These are phyloP conservation scores for Fusarium sp. DNA, from an alignment of 2,329 filamentous ascomycete species.

Conservation along the genomic window DNA sequence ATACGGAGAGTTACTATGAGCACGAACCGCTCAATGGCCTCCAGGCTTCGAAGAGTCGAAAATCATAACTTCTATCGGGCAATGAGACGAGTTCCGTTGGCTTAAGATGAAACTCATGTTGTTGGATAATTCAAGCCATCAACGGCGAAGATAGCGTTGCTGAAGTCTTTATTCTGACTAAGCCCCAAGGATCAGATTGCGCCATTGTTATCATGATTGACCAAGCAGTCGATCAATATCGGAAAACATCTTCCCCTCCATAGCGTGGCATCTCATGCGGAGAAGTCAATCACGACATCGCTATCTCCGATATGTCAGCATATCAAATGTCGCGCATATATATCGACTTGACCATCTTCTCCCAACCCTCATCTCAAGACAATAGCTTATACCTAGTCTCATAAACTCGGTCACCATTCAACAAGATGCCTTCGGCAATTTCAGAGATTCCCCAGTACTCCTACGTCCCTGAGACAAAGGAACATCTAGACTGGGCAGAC, in stretches of 20 bases:
- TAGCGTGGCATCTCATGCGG: not conserved
- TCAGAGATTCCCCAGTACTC: slow-evolving; percentile 38
- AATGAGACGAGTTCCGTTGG: rapidly evolving
- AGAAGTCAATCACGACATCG: not conserved
- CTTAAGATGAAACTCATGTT: rapidly evolving
- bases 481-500: slow-evolving; percentile 51
- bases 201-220: not conserved
- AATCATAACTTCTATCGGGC: rapidly evolving
- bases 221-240: not conserved
- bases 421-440: not conserved
- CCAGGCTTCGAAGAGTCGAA: not conserved
- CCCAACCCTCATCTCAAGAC: not conserved
- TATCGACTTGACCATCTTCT: not conserved
- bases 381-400: no score
- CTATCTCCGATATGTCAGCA: not conserved
- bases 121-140: rapidly evolving
- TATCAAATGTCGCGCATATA: not conserved
- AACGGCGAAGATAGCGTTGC: not conserved
- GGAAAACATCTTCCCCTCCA: not conserved
- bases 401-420: not conserved
- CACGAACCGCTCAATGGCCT: rapidly evolving
- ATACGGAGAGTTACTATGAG: rapidly evolving
- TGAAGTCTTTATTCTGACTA: not conserved
- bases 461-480: slow-evolving; percentile 50
- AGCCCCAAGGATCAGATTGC: not conserved